phyloP scores from a whole-genome alignment of 2,329 filamentous ascomycete genomes.

The Colletotrichum musicola region DNA sequence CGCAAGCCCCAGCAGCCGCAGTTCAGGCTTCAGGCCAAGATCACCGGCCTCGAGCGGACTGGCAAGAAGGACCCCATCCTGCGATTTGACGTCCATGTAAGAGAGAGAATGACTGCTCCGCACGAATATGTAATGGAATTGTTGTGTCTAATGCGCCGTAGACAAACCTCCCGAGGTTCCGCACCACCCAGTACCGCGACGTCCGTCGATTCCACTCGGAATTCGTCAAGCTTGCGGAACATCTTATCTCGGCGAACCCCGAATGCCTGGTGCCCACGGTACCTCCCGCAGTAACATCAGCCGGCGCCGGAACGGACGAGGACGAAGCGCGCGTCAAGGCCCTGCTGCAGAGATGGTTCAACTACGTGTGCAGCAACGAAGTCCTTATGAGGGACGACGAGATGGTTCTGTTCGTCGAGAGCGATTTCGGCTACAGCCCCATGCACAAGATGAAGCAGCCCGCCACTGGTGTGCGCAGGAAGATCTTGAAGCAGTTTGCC shows the following conservation, averaged over 20 bases:
- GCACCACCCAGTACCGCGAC: constrained; percentile 98
- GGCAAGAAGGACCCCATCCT: constrained; percentile 96
- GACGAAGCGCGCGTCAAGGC: constrained; percentile 92
- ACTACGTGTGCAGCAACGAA: constrained; percentile 91
- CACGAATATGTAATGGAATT: background rate
- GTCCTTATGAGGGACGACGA: constrained; percentile 95
- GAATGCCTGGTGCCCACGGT: constrained; percentile 95
- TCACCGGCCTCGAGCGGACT: constrained; percentile 91
- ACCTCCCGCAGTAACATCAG: constrained; percentile 92
- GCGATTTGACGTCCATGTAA: constrained; percentile 95
- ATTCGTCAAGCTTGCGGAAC: constrained; percentile 95
- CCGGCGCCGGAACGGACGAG: constrained; percentile 95
- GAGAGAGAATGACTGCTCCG: constrained; percentile 46
- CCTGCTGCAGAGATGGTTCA: constrained; percentile 93
- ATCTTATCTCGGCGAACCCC: constrained; percentile 97
- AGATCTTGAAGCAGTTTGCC: constrained; percentile 98
- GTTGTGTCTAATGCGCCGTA: constrained; percentile 52
- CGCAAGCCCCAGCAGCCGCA: constrained; percentile 73
- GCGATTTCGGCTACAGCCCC: constrained; percentile 97
- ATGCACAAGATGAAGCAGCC: constrained; percentile 96
- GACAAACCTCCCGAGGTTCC: constrained; percentile 98
- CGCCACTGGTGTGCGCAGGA: constrained; percentile 92
- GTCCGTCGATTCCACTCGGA: constrained; percentile 95
- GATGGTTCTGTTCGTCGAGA: constrained; percentile 98
- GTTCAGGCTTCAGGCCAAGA: constrained; percentile 92